Evolutionary conservation across 352 stramenopile genomes (phyloP).

Genomic region (Phytophthora sojae): DNA sequence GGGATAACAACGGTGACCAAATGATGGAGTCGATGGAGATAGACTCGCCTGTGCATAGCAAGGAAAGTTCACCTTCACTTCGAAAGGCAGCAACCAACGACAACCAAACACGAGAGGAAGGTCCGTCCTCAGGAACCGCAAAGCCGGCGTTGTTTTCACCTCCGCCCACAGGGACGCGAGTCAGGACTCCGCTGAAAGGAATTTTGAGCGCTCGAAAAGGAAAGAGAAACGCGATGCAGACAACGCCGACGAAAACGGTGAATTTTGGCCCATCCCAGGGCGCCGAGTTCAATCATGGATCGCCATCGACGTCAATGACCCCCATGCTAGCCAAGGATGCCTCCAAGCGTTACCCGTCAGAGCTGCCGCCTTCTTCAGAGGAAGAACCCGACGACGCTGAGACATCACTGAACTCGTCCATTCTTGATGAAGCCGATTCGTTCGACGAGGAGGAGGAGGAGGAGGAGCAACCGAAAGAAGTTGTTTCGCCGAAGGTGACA

Average conservation of each 20-base stretch:
- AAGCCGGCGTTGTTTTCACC: slow-evolving; percentile 33
- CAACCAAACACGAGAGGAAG: slow-evolving; percentile 10
- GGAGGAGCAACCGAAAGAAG: slow-evolving; percentile 45
- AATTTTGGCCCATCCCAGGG: slow-evolving; percentile 85
- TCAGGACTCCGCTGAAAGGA: slow-evolving; percentile 70
- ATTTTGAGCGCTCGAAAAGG: slow-evolving; percentile 82
- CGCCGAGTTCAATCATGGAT: slow-evolving; percentile 82
- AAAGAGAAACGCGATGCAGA: slow-evolving; percentile 34
- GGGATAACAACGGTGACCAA: slow-evolving; percentile 1
- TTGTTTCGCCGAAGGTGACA: slow-evolving; percentile 15
- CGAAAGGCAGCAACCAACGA: neutral
- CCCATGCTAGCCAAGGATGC: slow-evolving; percentile 74
- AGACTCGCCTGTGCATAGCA: slow-evolving; percentile 15
- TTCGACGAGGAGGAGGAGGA: slow-evolving; percentile 48
- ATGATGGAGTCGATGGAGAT: slow-evolving; percentile 33
- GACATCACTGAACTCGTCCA: slow-evolving; percentile 85
- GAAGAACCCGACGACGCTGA: slow-evolving; percentile 81
- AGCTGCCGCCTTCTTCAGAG: slow-evolving; percentile 40
- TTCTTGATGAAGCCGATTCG: slow-evolving; percentile 80
- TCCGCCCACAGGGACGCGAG: slow-evolving; percentile 24
- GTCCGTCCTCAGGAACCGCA: slow-evolving; percentile 1
- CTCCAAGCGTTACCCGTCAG: slow-evolving; percentile 69
- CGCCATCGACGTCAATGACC: slow-evolving; percentile 88
- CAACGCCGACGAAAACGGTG: slow-evolving; percentile 83
- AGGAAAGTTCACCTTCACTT: slow-evolving; percentile 1